Percentiles rank a stretch among this genome's conserved stretches.
These are phyloP conservation scores for Achaetomiella virescens DNA, from an alignment of 495 filamentous ascomycete species.

Conservation along the genomic window DNA sequence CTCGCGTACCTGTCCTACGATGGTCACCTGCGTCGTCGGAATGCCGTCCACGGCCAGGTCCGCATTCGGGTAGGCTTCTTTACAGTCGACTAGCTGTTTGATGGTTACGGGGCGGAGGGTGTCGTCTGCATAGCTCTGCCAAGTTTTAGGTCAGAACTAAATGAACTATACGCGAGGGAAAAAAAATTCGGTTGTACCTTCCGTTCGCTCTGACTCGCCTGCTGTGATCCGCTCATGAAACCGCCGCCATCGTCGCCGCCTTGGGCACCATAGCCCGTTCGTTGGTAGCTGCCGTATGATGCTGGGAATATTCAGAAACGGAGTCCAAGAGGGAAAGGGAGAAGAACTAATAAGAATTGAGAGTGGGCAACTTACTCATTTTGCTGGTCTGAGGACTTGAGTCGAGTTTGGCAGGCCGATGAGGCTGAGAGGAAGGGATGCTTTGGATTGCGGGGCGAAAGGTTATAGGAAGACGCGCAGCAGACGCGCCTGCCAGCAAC, in stretches of 20 bases:
- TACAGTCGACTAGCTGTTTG: constrained; percentile 82
- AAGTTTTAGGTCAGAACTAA: neutral
- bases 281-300: constrained; percentile 39
- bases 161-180: neutral
- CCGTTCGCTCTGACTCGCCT: constrained; percentile 35
- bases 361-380: constrained; percentile 5
- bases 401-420: neutral
- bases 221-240: constrained; percentile 40
- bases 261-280: constrained; percentile 33
- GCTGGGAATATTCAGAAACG: constrained; percentile 17
- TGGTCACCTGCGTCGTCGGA: constrained; percentile 60
- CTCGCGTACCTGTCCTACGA: constrained; percentile 85
- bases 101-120: constrained; percentile 89
- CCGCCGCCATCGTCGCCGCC: constrained; percentile 43
- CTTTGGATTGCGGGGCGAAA: constrained; percentile 1
- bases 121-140: constrained; percentile 44
- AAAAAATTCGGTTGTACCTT: constrained; percentile 10
- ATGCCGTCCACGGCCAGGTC: constrained; percentile 70
- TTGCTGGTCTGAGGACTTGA: neutral
- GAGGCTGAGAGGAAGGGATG: neutral
- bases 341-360: neutral
- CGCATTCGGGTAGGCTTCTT: constrained; percentile 63
- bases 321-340: too few relatives aligned
- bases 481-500: constrained; percentile 12
- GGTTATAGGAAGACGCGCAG: constrained; percentile 6